Evolutionary conservation across 1,284 basidiomycete species (phyloP), one percentile per base, ranked within the genome.

Genomic region (Cutaneotrichosporon sp.): DNA sequence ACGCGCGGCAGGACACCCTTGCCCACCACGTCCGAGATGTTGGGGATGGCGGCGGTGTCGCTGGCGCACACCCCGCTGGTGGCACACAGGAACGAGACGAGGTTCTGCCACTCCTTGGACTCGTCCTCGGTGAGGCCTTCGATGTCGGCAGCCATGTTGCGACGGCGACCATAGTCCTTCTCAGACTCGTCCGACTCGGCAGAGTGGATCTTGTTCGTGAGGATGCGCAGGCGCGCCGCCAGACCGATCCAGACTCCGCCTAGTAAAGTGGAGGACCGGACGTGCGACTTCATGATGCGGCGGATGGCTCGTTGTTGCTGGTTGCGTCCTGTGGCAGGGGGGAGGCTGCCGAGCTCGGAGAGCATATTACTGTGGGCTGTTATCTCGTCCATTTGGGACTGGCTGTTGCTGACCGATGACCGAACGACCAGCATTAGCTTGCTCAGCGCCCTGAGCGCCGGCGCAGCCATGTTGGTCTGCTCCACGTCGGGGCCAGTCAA

Each of bases 21-120:
- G 0, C 89, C 86, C 53, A 92, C 83, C 50, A 87, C 77, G 14
- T 83, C 74, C 9, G 83, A 79, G 10, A 92, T 79, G 24, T 68
- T 59, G 3, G 64, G 66, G 1, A 66, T 71, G 1, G 64, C 50
- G 2, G 56, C 47, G 1, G 33, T 53, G 33, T 72, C 72, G 63
- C 64, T 63, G 14, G 86, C 78, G 65, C 88, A 91, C 6, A 87
- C 83, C 2, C 88, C 87, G 42, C 89, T 87, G 27, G 90, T 85
- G 1, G 90, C 86, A 18, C 90, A 87, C 46, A 95, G 80, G 76
- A 91, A 91, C 29, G 92, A 81, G 0, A 90, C 89, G 24, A 92
- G 82, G 75, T 95, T 93, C 72, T 92, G 89, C 93, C 93, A 97
- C 68, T 92, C 75, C 62, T 84, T 85, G 46, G 87, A 85, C 64